Evolutionary conservation across 148 eudicot genomes (phyloP), one percentile per base, ranked within the genome.

Genomic region (Hydrangea macrophylla): DNA sequence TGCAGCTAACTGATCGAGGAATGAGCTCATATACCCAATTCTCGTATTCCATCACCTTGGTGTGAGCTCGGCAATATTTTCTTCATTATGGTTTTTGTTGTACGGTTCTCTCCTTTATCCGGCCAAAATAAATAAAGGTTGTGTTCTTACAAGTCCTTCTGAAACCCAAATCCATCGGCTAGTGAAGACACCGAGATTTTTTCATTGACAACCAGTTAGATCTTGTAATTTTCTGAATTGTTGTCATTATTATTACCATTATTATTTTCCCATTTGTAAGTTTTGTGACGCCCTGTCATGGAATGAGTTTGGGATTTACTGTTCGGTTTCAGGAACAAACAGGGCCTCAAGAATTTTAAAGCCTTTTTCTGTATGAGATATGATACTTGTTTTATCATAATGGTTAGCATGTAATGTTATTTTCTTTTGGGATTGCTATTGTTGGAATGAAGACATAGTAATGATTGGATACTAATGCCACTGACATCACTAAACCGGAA

Each of bases 1-100:
- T 67, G 85, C 93, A 55, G 55, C 93, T 45, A 85, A 85, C 42
- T 92, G 72, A 92, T 40, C n/a, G 64, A 20, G 33, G 26, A 73
- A 26, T 20, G 48, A 42, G 54, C 26, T 31, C 18, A 28, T 31
- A 24, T 33, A 68, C 37, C 9, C 44, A 4, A 55, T 53, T 65
- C 12, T 64, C 25, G 24, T 64, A 64, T 30, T 64, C 35, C 24
- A 8, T 13, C 64, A 58, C 39, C 62, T 28, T 31, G 70, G 35
- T 37, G 22, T 27, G 58, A 32, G 73, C 58, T 65, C 48, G 33
- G 37, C 20, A 40, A 60, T 64, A 22, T 67, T 17, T 42, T 50
- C 30, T 69, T 59, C 24, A 58, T 17, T 30, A 58, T 28, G 23
- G 35, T 48, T 53, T 57, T 67, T 44, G 11, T 66, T 23, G 0